phyloP scores from a whole-genome alignment of 768 basidiomycete genomes.

The Pleurotus giganteus region DNA sequence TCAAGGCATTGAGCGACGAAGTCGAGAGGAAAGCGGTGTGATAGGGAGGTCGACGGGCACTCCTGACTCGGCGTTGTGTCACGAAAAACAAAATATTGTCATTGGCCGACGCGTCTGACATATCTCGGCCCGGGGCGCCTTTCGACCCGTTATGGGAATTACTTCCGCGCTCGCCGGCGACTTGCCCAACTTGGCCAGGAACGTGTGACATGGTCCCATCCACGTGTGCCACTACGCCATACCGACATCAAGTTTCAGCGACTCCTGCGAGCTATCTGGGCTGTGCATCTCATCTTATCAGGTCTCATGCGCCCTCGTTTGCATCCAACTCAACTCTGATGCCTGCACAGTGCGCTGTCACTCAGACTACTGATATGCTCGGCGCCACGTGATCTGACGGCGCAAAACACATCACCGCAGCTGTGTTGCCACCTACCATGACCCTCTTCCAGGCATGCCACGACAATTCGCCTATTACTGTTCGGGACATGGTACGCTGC shows the following conservation, averaged over 20 bases:
- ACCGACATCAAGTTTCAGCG: no score
- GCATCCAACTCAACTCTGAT: no score
- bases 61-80: no score
- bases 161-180: background rate
- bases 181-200: background rate
- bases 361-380: no score
- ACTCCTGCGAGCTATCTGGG: no score
- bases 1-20: background rate
- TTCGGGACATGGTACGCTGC: slow-evolving; percentile 63
- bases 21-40: background rate
- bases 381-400: no score
- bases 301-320: no score
- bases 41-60: background rate
- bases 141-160: background rate
- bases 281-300: no score
- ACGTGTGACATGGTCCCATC: no score
- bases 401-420: background rate
- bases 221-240: no score
- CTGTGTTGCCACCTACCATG: background rate
- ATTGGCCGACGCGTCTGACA: background rate
- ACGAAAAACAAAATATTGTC: background rate
- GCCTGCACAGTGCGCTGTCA: no score
- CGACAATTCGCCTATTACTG: slow-evolving; percentile 66
- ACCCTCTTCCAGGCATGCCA: background rate
- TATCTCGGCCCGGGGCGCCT: background rate